These are phyloP conservation scores for Nitzschia sp. DNA, from an alignment of 108 stramenopile genomes.

Conservation along the genomic window DNA sequence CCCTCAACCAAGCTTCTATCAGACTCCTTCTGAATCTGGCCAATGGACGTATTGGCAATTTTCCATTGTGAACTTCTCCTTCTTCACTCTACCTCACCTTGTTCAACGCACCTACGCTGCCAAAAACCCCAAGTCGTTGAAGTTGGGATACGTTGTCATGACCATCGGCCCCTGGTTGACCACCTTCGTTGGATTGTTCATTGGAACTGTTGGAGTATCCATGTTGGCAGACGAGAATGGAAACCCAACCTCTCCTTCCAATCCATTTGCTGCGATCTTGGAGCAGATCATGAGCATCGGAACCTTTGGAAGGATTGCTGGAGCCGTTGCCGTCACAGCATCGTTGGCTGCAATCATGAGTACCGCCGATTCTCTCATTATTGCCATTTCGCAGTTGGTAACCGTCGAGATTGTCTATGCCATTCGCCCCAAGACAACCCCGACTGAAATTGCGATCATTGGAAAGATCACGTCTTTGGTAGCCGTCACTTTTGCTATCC, in stretches of 20 bases:
- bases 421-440: background rate
- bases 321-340: conserved; percentile 33
- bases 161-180: conserved; percentile 30
- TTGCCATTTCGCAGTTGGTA: conserved; percentile 39
- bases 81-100: conserved; percentile 39
- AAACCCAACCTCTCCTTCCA: conserved; percentile 4
- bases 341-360: conserved; percentile 47
- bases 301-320: conserved; percentile 23
- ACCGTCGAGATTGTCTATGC: conserved; percentile 38
- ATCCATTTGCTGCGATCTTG: conserved; percentile 26
- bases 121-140: conserved; percentile 26
- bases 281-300: conserved; percentile 28
- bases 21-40: conserved; percentile 13
- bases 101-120: conserved; percentile 43
- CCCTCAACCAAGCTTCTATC: conserved; percentile 33
- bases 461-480: conserved; percentile 30
- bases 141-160: conserved; percentile 20
- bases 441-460: background rate
- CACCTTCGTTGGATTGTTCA: conserved; percentile 33
- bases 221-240: conserved; percentile 19
- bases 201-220: conserved; percentile 35
- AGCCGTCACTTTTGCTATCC: background rate
- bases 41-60: conserved; percentile 45
- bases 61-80: conserved; percentile 28
- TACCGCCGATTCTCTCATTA: conserved; percentile 47